Conservation (phyloP, 306 rosid species). For the Cicer yamashitae region DNA sequence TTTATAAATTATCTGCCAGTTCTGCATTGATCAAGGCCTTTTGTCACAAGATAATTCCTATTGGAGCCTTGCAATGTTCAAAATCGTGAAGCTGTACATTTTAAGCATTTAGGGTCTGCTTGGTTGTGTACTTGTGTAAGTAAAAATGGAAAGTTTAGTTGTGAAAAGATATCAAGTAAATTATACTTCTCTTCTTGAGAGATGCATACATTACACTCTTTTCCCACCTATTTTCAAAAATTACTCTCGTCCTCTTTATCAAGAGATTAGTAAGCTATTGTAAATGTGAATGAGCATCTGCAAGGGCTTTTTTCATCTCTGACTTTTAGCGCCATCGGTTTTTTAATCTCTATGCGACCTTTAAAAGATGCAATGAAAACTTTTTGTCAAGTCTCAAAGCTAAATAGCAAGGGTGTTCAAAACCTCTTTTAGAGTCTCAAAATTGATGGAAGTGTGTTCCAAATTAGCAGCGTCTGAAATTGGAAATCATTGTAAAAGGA, state of each 20-base stretch:
- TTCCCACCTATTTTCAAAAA: background rate
- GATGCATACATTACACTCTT: background rate
- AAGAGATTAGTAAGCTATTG: background rate
- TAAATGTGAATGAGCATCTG: background rate
- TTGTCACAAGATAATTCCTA: constrained; percentile 1
- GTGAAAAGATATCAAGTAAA: background rate
- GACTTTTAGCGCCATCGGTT: background rate
- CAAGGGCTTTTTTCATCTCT: background rate
- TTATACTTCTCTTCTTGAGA: background rate
- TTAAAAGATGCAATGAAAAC: background rate
- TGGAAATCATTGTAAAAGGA: constrained; percentile 14
- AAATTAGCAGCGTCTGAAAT: constrained; percentile 4
- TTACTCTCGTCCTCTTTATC: background rate
- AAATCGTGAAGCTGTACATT: constrained; percentile 1
- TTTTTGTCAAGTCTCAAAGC: background rate
- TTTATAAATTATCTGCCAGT: constrained; percentile 1
- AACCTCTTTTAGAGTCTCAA: constrained; percentile 14
- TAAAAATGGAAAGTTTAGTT: background rate
- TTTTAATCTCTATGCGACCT: background rate
- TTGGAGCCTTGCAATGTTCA: constrained; percentile 5
- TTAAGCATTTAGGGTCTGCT: background rate
- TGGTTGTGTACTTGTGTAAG: background rate
- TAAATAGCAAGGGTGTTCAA: background rate
- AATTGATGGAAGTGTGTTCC: background rate
- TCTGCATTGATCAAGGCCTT: background rate